These are phyloP conservation scores for Nicotiana sylvestris DNA, from an alignment of 257 asterid species.

Conservation along the genomic window DNA sequence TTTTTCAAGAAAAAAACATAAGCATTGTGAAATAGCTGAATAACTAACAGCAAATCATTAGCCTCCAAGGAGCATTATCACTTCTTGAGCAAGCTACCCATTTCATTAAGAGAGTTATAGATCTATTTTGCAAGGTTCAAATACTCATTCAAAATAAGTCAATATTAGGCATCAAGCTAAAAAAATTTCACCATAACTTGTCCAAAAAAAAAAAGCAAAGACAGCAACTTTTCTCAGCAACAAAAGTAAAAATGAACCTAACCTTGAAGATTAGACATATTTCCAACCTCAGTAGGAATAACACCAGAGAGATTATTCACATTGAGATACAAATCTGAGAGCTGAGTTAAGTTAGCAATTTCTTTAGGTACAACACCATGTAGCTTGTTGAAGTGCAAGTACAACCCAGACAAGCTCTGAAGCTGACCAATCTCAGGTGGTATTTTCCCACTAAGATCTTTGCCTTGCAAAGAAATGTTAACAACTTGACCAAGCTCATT, in stretches of 20 bases:
- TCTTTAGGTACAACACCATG: slow-evolving; percentile 82
- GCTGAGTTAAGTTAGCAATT: slow-evolving; percentile 60
- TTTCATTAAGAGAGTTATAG: slow-evolving; percentile 12
- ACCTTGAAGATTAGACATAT: slow-evolving; percentile 78
- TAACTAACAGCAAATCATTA: not conserved
- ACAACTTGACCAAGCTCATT: slow-evolving; percentile 65
- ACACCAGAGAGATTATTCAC: slow-evolving; percentile 78
- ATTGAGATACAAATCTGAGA: slow-evolving; percentile 86
- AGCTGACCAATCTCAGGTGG: slow-evolving; percentile 87
- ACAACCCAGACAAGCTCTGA: slow-evolving; percentile 73
- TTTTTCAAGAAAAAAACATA: not conserved
- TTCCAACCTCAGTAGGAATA: slow-evolving; percentile 71
- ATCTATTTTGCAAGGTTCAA: slow-evolving; percentile 21
- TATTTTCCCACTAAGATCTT: slow-evolving; percentile 67
- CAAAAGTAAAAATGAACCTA: slow-evolving; percentile 11
- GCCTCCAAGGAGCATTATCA: not conserved
- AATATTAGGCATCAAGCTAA: not conserved
- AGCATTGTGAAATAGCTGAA: not conserved
- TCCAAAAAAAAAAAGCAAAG: not conserved
- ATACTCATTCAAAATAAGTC: not conserved
- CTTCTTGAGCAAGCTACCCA: not conserved
- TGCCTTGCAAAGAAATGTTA: slow-evolving; percentile 88
- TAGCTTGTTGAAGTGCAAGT: slow-evolving; percentile 85
- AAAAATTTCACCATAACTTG: not conserved
- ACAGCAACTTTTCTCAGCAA: not conserved